Evolutionary conservation across 306 rosid species (phyloP).

Genomic region (Dalbergia cochinchinensis): DNA sequence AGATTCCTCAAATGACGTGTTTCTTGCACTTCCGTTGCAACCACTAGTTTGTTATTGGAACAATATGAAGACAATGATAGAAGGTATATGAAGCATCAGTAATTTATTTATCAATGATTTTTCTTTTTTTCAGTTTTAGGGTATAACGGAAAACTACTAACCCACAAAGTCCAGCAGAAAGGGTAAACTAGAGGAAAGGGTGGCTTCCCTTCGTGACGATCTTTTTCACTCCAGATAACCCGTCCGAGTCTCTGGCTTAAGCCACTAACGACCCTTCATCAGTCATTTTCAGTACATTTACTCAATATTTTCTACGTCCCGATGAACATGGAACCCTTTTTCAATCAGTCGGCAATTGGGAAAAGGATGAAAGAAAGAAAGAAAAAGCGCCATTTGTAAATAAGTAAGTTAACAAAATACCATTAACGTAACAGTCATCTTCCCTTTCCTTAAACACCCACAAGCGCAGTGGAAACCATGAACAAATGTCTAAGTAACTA

Average conservation of each 20-base stretch:
- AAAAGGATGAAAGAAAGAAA: neutral
- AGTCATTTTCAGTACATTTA: neutral
- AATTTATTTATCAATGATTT: no score
- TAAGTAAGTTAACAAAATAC: neutral
- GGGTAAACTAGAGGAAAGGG: neutral
- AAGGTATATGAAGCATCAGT: neutral
- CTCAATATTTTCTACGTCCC: neutral
- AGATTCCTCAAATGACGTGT: neutral
- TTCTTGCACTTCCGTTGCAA: neutral
- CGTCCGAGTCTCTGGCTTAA: no score
- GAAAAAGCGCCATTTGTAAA: neutral
- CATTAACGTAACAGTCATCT: neutral
- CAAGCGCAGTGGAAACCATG: constrained; percentile 2
- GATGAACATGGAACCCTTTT: neutral
- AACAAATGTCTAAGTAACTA: constrained; percentile 39
- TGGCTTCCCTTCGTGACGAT: neutral
- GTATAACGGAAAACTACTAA: neutral
- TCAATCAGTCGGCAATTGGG: neutral
- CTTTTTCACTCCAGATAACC: neutral
- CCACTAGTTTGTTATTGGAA: neutral
- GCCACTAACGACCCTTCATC: neutral
- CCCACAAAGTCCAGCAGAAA: neutral
- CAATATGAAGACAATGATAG: neutral
- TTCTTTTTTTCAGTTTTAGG: neutral
- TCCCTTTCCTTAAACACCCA: constrained; percentile 15